phyloP scores from a whole-genome alignment of 1,284 basidiomycete genomes.

The Apiotrichum porosum region DNA sequence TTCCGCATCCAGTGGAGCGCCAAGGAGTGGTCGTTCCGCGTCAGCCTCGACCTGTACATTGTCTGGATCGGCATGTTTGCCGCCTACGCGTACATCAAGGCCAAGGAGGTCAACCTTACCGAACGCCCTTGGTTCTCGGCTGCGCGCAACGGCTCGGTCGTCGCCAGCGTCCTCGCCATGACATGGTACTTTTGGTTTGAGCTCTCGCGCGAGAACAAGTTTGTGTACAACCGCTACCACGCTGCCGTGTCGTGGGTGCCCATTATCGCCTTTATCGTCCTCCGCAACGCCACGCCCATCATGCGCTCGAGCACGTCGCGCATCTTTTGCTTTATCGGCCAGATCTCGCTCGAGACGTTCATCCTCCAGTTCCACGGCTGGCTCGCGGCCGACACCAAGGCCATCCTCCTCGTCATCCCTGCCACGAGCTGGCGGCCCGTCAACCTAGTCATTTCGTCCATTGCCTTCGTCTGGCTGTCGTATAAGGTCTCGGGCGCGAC shows the following conservation, averaged over 20 bases:
- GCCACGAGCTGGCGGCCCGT: slow-evolving; percentile 64
- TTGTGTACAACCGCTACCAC: slow-evolving; percentile 78
- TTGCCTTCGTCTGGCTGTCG: slow-evolving; percentile 72
- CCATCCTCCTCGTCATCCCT: slow-evolving; percentile 71
- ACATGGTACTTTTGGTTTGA: slow-evolving; percentile 80
- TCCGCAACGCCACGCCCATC: slow-evolving; percentile 68
- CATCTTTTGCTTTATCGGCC: slow-evolving; percentile 73
- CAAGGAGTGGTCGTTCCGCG: slow-evolving; percentile 77
- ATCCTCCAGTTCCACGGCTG: slow-evolving; percentile 86
- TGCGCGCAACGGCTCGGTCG: slow-evolving; percentile 53
- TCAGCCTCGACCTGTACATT: slow-evolving; percentile 79
- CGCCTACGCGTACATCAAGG: slow-evolving; percentile 68
- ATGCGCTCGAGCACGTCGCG: slow-evolving; percentile 65
- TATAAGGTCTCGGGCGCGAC: slow-evolving; percentile 71
- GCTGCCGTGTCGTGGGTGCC: slow-evolving; percentile 77
- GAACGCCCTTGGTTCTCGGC: slow-evolving; percentile 65
- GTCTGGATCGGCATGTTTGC: slow-evolving; percentile 79
- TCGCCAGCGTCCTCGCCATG: slow-evolving; percentile 55
- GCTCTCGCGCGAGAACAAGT: slow-evolving; percentile 67
- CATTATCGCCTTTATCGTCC: slow-evolving; percentile 64
- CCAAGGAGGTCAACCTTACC: slow-evolving; percentile 64
- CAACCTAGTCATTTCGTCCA: slow-evolving; percentile 69
- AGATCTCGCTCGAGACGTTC: slow-evolving; percentile 77
- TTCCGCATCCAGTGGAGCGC: slow-evolving; percentile 78
- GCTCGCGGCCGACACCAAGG: slow-evolving; percentile 81